Percentiles rank a stretch among this genome's conserved stretches.
Evolutionary conservation across 1,139 yeast species (phyloP).

Genomic region (Zygoascus hellenicus): DNA sequence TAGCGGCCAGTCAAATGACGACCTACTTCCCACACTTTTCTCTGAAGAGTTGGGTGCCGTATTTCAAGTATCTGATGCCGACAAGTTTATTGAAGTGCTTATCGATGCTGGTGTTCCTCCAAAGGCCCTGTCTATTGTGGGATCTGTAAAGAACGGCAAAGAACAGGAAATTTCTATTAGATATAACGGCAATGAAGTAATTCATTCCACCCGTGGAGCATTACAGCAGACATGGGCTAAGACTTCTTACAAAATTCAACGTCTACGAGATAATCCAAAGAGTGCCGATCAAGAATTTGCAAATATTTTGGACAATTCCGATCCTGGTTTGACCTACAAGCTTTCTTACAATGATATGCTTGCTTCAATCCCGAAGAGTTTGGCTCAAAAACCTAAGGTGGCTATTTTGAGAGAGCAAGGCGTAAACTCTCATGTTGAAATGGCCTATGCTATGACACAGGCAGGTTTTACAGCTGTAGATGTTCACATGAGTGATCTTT

Average conservation of each 20-base stretch:
- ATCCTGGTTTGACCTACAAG: slow-evolving; percentile 86
- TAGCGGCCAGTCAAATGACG: slow-evolving; percentile 26
- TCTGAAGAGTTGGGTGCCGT: slow-evolving; percentile 96
- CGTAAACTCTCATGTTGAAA: slow-evolving; percentile 95
- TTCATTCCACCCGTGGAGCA: slow-evolving; percentile 55
- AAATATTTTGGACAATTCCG: slow-evolving; percentile 66
- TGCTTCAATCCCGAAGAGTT: slow-evolving; percentile 32
- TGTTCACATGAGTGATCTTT: slow-evolving; percentile 93
- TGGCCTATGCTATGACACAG: slow-evolving; percentile 95
- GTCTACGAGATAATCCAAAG: slow-evolving; percentile 88
- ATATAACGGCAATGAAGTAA: slow-evolving; percentile 44
- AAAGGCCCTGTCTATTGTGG: slow-evolving; percentile 56
- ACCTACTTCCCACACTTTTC: slow-evolving; percentile 43
- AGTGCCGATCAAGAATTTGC: slow-evolving; percentile 83
- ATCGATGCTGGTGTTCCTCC: slow-evolving; percentile 52
- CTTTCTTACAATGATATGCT: slow-evolving; percentile 49
- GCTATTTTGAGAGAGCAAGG: slow-evolving; percentile 98
- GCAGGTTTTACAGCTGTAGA: slow-evolving; percentile 94
- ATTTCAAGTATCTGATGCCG: slow-evolving; percentile 71
- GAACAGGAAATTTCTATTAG: slow-evolving; percentile 49
- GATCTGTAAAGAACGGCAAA: slow-evolving; percentile 50
- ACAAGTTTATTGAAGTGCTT: slow-evolving; percentile 51
- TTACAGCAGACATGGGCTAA: slow-evolving; percentile 83
- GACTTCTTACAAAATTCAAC: slow-evolving; percentile 87
- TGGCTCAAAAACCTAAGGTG: slow-evolving; percentile 64